Conservation (phyloP, 257 asterid species). For the Verbascum thapsus region DNA sequence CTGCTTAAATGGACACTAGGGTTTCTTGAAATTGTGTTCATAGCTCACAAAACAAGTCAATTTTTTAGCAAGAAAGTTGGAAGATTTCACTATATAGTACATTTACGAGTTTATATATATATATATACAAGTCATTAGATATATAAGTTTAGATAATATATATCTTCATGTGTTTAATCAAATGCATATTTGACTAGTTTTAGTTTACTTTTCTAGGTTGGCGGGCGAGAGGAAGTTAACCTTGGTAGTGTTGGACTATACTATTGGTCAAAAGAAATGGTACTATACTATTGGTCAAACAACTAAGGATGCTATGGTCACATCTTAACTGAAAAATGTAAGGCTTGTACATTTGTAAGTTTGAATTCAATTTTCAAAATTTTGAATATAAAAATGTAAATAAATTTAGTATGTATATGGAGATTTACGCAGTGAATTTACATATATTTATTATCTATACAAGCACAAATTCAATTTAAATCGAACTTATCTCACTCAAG, state of each 20-base stretch:
- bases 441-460: no score
- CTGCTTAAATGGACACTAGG: constrained; percentile 40
- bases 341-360: no score
- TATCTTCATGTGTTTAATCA: neutral
- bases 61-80: neutral
- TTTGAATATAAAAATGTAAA: no score
- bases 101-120: neutral
- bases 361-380: no score
- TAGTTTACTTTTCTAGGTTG: constrained; percentile 26
- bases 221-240: constrained; percentile 33
- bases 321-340: no score
- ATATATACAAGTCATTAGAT: constrained; percentile 1
- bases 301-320: no score
- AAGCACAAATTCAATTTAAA: no score
- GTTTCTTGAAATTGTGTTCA: constrained; percentile 41
- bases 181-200: constrained; percentile 12
- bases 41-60: neutral
- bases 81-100: neutral
- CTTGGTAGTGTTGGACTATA: neutral
- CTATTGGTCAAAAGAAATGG: neutral
- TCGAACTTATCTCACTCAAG: no score
- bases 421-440: no score
- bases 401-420: no score
- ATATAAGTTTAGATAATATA: neutral
- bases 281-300: constrained; percentile 19